phyloP scores from a whole-genome alignment of 176 grass and related monocot genomes.

The Dactylis glomerata region DNA sequence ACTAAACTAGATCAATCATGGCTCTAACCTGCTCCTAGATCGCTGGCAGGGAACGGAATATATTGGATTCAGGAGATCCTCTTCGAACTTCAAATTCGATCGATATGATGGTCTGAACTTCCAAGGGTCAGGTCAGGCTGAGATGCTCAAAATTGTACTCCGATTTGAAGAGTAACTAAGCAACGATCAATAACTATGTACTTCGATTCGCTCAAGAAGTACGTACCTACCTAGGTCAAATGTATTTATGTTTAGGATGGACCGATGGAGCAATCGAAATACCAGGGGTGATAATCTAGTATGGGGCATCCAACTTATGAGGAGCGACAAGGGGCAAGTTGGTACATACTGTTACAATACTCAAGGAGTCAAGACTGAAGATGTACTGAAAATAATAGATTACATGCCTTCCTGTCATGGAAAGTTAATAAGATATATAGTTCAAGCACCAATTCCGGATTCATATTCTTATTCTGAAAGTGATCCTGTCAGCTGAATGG shows the following conservation, averaged over 20 bases:
- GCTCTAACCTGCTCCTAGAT: neutral
- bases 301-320: neutral
- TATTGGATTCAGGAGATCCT: slow-evolving; percentile 24
- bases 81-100: neutral
- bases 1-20: neutral
- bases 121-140: neutral
- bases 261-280: neutral
- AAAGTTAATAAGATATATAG: neutral
- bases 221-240: slow-evolving; percentile 27
- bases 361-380: too few species aligned
- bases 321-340: too few species aligned
- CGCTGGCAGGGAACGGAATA: slow-evolving; percentile 6
- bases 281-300: neutral
- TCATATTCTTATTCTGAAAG: neutral
- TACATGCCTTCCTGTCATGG: neutral
- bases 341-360: too few species aligned
- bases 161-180: too few species aligned
- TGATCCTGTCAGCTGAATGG: neutral
- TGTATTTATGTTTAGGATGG: neutral
- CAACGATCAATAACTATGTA: neutral
- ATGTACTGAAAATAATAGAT: neutral
- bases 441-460: neutral
- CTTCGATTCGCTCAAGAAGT: slow-evolving; percentile 18
- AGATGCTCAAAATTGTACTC: neutral
- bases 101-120: neutral